Base-by-base conservation (phyloP, 495 filamentous ascomycete genomes). In the Halenospora varia region DNA sequence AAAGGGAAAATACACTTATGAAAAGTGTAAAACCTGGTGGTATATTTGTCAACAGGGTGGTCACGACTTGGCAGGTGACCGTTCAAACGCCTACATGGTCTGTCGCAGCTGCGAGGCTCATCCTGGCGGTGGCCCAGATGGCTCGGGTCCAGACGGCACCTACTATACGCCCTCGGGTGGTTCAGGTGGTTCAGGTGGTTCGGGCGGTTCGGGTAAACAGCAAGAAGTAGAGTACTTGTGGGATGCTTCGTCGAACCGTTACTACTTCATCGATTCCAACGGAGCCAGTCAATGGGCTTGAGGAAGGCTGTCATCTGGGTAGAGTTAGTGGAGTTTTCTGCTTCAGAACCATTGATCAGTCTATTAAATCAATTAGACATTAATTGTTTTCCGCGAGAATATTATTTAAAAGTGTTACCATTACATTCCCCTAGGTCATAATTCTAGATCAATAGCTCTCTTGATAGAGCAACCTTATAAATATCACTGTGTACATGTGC, bases 1-100 rank as follows among this genome's bases (percentile, higher is more conserved):
- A 4, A 46, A 46, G 17, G 42, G 42, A 46, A 46, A 46, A 46
- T 46, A 46, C 42, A 46, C 4, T 4, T 46, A 46, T n/a, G 15
- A 46, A n/a, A 46, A 46, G 42, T 46, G 42, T 20, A 46, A 4
- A 4, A 46, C 42, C 42, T 46, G 42, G 42, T 46, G 42, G 42
- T 46, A 46, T 20, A 20, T 46, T n/a, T 46, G 42, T 46, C 42
- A 46, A n/a, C 42, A 46, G 42, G 42, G 42, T n/a, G n/a, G 42
- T n/a, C 42, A 46, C 17, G 42, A 46, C 4, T 46, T 46, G 6
- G 42, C 42, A 17, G 42, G 42, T 46, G 42, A 46, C 42, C 42
- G 42, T 46, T n/a, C 42, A 46, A 46, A 46, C 42, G 42, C 42
- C 15, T 20, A 20, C 17, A 46, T 46, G 42, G 42, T 46, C 4